These are phyloP conservation scores for Vitis hybrid DNA, from an alignment of 177 flowering plant species.

Conservation along the genomic window DNA sequence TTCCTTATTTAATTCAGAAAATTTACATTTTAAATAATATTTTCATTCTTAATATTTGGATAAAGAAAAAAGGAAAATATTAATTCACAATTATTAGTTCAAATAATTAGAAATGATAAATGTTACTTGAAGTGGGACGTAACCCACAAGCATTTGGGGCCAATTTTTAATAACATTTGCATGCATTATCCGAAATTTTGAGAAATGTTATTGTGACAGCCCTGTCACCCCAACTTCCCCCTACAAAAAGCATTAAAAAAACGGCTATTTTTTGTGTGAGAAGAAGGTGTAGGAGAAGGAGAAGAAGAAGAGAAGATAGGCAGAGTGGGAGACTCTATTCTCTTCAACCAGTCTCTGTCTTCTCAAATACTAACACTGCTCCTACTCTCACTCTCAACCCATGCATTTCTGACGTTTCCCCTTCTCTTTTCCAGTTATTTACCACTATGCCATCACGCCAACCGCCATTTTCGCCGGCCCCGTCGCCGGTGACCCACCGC, in stretches of 20 bases:
- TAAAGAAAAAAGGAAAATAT: no score
- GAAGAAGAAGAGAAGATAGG: background rate
- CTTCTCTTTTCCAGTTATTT: constrained; percentile 4
- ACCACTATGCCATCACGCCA: constrained; percentile 57
- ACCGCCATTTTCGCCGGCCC: constrained; percentile 22
- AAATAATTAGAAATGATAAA: no score
- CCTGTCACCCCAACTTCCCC: background rate
- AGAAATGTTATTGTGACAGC: background rate
- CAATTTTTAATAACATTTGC: no score
- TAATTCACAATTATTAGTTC: no score
- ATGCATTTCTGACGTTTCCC: background rate
- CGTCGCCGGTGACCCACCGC: constrained; percentile 23
- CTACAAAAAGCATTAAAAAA: background rate
- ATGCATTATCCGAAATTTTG: no score
- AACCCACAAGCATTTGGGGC: no score
- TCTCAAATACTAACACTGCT: constrained; percentile 3
- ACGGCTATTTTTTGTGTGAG: background rate
- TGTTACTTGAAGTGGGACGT: no score
- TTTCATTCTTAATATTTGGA: no score
- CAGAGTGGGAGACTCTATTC: background rate
- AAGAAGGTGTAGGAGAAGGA: background rate
- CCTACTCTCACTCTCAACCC: background rate
- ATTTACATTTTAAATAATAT: no score
- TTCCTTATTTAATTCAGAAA: no score
- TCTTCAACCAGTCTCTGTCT: background rate